Evolutionary conservation across 129 eudicot genomes (phyloP).

Genomic region (Flaveria trinervia): DNA sequence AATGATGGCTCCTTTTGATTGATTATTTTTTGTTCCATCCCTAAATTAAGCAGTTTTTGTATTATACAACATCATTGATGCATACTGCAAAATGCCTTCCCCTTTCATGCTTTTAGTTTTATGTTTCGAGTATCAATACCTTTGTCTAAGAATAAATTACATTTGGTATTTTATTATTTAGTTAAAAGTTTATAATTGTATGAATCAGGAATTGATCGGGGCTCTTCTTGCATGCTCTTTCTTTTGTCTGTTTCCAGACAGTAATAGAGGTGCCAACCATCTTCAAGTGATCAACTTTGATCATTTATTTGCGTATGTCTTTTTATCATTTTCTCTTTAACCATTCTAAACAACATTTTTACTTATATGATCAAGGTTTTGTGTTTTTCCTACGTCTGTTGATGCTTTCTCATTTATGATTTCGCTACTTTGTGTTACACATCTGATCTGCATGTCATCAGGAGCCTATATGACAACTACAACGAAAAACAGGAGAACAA

Average conservation of each 20-base stretch:
- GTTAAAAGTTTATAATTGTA: conserved; percentile 1
- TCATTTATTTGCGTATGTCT: conserved; percentile 81
- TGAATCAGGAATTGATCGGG: conserved; percentile 78
- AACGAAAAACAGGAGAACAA: conserved; percentile 63
- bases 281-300: conserved; percentile 89
- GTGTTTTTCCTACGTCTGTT: background rate
- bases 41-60: conserved; percentile 21
- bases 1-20: conserved; percentile 1
- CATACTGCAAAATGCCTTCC: conserved; percentile 2
- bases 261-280: conserved; percentile 69
- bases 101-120: background rate
- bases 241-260: conserved; percentile 83
- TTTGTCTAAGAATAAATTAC: background rate
- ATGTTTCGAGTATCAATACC: conserved; percentile 2
- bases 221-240: conserved; percentile 86
- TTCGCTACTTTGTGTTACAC: conserved; percentile 9
- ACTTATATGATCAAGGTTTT: background rate
- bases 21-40: conserved; percentile 3
- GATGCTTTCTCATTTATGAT: background rate
- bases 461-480: conserved; percentile 69
- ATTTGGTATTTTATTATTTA: conserved; percentile 16
- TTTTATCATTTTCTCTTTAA: conserved; percentile 7
- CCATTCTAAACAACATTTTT: conserved; percentile 6
- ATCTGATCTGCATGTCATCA: conserved; percentile 40
- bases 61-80: background rate